A percentile compares a stretch with the other conserved stretches of the same genome.
Conservation (phyloP, 306 rosid species). For the Comarum palustre region DNA sequence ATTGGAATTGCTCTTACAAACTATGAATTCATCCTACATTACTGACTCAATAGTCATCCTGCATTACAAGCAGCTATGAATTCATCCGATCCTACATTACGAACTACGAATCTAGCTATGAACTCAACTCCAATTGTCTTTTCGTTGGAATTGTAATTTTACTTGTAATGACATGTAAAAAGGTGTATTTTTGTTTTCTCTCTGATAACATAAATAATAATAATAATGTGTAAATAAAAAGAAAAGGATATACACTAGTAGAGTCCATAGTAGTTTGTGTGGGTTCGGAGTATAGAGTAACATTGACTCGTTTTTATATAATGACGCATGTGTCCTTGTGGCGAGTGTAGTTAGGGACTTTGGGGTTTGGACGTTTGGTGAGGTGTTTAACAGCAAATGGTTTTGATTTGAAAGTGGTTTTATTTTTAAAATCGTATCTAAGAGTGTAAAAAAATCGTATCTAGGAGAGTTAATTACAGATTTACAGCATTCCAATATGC, state of each 20-base stretch:
- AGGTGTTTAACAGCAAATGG: background rate
- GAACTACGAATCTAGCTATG: background rate
- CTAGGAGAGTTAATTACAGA: background rate
- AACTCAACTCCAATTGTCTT: background rate
- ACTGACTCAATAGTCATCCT: no score
- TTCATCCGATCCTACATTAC: background rate
- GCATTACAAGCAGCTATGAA: no score
- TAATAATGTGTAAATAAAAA: background rate
- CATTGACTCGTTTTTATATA: background rate
- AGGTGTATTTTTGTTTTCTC: background rate
- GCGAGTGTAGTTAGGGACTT: background rate
- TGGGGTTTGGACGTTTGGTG: no score
- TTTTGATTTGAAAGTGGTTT: background rate
- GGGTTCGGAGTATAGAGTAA: background rate
- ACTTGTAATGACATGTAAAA: background rate
- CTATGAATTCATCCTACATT: no score
- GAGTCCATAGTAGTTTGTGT: constrained; percentile 1
- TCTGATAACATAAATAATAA: background rate
- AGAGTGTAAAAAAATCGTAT: no score
- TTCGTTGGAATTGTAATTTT: no score
- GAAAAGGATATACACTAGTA: no score
- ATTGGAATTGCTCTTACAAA: no score
- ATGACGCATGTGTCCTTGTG: background rate
- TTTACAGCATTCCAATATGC: background rate
- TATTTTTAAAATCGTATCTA: background rate